Percentiles rank a stretch among this genome's conserved stretches.
Evolutionary conservation across 345 rosid genomes (phyloP).

Genomic region (Bretschneidera sinensis): DNA sequence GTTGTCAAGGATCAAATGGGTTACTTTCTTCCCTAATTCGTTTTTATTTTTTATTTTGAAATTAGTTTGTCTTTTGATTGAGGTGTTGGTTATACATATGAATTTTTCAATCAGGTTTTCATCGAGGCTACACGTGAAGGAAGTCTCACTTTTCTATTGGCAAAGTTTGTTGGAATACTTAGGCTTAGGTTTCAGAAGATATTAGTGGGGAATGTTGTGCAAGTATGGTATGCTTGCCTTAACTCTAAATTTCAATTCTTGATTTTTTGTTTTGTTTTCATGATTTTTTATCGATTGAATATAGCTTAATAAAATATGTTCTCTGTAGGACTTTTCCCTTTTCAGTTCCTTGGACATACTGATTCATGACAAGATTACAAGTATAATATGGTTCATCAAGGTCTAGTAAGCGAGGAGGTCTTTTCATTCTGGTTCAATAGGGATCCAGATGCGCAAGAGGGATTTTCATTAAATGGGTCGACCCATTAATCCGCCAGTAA

Average conservation of each 20-base stretch:
- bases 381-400: slow-evolving; percentile 67
- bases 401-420: slow-evolving; percentile 43
- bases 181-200: slow-evolving; percentile 82
- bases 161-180: slow-evolving; percentile 73
- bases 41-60: background rate
- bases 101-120: slow-evolving; percentile 41
- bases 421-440: slow-evolving; percentile 83
- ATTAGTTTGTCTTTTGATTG: background rate
- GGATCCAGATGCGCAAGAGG: slow-evolving; percentile 36
- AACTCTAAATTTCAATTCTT: background rate
- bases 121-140: slow-evolving; percentile 69
- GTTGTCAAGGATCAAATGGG: slow-evolving; percentile 61
- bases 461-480: too few relatives aligned
- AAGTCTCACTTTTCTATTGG: slow-evolving; percentile 46
- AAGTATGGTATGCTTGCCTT: slow-evolving; percentile 46
- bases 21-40: background rate
- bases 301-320: too few relatives aligned
- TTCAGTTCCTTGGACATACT: background rate
- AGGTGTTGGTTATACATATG: background rate
- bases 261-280: too few relatives aligned
- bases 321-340: background rate
- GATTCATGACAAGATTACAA: slow-evolving; percentile 24
- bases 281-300: too few relatives aligned
- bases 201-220: slow-evolving; percentile 57
- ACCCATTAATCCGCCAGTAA: too few relatives aligned